phyloP scores from a whole-genome alignment of 306 rosid genomes.

The Urtica urens region DNA sequence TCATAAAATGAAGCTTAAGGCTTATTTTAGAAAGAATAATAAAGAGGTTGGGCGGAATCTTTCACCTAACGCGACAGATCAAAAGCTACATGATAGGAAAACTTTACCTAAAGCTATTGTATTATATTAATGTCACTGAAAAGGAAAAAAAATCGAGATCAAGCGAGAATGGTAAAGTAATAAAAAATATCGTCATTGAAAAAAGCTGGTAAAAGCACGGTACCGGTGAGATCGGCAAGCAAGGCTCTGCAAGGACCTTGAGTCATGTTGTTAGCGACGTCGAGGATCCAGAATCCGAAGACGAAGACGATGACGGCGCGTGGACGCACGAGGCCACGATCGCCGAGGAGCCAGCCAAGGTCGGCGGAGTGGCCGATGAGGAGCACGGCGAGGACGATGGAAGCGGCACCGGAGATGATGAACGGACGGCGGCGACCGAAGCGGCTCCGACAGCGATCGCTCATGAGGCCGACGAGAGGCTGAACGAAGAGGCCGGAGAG shows the following conservation, averaged over 20 bases:
- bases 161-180: background rate
- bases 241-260: constrained; percentile 85
- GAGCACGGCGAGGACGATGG: constrained; percentile 41
- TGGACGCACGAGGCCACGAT: constrained; percentile 32
- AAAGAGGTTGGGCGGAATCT: no score
- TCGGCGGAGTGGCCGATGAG: constrained; percentile 78
- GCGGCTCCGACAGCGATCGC: constrained; percentile 68
- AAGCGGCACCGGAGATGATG: constrained; percentile 46
- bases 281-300: constrained; percentile 81
- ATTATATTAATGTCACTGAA: no score
- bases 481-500: constrained; percentile 75
- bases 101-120: no score
- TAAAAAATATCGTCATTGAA: no score
- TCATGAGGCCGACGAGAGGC: constrained; percentile 75
- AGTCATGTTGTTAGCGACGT: constrained; percentile 65
- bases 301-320: constrained; percentile 52
- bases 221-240: constrained; percentile 91
- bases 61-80: no score
- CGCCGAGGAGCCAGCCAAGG: constrained; percentile 67
- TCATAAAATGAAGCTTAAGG: no score
- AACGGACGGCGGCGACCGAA: constrained; percentile 89
- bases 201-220: background rate
- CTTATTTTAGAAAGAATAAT: no score
- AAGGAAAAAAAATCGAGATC: background rate
- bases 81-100: no score